Evolutionary conservation across 129 eudicot species (phyloP).

Genomic region (Solidago caesia): DNA sequence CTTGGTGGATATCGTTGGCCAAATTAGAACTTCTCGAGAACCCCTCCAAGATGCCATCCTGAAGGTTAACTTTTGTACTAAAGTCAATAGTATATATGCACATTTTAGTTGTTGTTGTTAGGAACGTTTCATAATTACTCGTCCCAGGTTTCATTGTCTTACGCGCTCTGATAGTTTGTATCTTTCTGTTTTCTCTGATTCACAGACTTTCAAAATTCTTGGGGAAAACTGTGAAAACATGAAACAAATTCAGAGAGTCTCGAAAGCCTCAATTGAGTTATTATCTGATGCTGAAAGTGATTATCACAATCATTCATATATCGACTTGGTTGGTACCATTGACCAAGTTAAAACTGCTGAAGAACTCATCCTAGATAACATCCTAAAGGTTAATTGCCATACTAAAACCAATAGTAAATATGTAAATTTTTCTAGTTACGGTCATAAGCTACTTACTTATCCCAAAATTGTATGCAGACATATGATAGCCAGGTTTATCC

Average conservation of each 20-base stretch:
- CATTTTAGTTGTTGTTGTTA: too few relatives aligned
- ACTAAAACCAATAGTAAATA: background rate
- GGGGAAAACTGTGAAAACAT: background rate
- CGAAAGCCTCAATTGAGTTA: conserved; percentile 23
- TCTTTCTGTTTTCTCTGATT: too few relatives aligned
- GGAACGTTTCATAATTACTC: too few relatives aligned
- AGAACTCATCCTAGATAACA: conserved; percentile 24
- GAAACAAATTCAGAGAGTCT: conserved; percentile 4
- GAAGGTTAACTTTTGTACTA: too few relatives aligned
- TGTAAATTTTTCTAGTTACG: background rate
- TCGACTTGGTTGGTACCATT: conserved; percentile 27
- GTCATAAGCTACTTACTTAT: background rate
- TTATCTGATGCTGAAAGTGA: conserved; percentile 20
- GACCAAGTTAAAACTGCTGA: conserved; percentile 28
- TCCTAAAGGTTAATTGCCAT: conserved; percentile 13
- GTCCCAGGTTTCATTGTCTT: too few relatives aligned
- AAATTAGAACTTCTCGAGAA: too few relatives aligned
- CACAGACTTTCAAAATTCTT: background rate
- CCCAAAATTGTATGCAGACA: background rate
- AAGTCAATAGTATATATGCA: too few relatives aligned
- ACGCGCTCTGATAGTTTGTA: too few relatives aligned
- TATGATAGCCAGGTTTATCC: background rate
- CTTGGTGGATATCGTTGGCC: too few relatives aligned
- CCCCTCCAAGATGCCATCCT: too few relatives aligned
- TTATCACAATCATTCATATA: background rate